Percentiles rank a stretch among this genome's conserved stretches.
Evolutionary conservation across 257 asterid species (phyloP).

Genomic region (Solanum etuberosum): DNA sequence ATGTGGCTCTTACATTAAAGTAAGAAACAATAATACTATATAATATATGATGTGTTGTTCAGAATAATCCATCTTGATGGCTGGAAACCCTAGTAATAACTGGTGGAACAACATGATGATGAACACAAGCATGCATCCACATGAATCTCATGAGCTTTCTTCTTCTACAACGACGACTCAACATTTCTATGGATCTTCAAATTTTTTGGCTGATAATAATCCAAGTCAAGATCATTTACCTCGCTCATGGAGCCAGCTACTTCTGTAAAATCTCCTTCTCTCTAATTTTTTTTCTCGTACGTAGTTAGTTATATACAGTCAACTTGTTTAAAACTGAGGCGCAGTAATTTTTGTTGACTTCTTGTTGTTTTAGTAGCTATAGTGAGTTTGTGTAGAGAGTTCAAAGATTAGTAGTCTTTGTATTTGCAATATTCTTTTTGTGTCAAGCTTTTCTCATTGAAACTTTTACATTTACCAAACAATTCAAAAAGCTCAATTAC

Average conservation of each 20-base stretch:
- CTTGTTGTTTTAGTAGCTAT: not conserved
- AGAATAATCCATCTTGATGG: conserved; percentile 23
- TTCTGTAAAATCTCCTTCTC: conserved; percentile 13
- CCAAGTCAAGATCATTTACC: conserved; percentile 10
- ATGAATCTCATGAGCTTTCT: conserved; percentile 6
- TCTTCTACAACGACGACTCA: conserved; percentile 3
- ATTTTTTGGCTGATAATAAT: conserved; percentile 14
- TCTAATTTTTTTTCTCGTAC: not conserved
- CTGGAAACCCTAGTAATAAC: conserved; percentile 77
- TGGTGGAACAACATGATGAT: conserved; percentile 60
- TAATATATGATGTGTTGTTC: not conserved
- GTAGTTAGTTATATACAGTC: not conserved
- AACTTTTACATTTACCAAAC: not conserved
- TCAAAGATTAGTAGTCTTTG: not conserved
- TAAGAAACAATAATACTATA: not conserved
- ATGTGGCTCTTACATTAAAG: not conserved
- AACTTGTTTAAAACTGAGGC: not conserved
- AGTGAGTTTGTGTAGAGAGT: not conserved
- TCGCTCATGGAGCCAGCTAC: conserved; percentile 3
- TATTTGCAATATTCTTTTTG: not conserved
- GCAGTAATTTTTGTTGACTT: not conserved
- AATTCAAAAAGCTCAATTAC: not conserved
- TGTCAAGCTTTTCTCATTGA: not conserved
- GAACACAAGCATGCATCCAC: conserved; percentile 18
- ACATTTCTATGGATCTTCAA: conserved; percentile 17